Evolutionary conservation across 768 basidiomycete genomes (phyloP), one percentile per base, ranked within the genome.

Genomic region (Pleurotus platypus): DNA sequence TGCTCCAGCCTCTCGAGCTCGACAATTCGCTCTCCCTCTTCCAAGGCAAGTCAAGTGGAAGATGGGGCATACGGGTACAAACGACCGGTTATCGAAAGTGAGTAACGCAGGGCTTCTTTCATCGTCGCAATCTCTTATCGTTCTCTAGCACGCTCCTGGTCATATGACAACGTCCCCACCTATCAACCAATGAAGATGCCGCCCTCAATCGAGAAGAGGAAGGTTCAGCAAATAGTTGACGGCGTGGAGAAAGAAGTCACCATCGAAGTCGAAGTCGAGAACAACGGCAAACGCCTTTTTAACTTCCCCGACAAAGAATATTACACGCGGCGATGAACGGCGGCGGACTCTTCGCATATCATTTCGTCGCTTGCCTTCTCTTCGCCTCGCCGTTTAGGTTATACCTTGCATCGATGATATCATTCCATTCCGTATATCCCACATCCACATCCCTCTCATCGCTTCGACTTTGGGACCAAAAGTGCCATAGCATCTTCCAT

Each of bases 251-350:
- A 78, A 62, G 78, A 73, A 35, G 70, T 72, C 26, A 72, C 74
- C 57, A 68, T 78, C 47, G 80, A 86, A 64, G 80, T 88, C 18
- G 83, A 83, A 63, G 73, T 87, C 7, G 67, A 74, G 53, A 78
- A 79, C 60, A 75, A 78, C 61, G 69, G 76, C 43, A 89, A 90
- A 70, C 75, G 83, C 35, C 75, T 92, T 42, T 91, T 92, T 74
- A 73, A 85, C 55, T 92, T 91, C 67, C 77, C 82, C 16, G 78
- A 73, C 59, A 79, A 76, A 62, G 57, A 57, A 27, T 46, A 49
- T 12, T 37, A 40, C n/a, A 30, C 50, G 5, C 20, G 47, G 11
- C 45, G 46, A 43, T 26, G 55, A 50, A 26, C 58, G 54, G 22
- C 54, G 57, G 30, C 11, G 9, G 30, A 35, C 1, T 20, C 42